These are phyloP conservation scores for Phialophora verrucosa DNA, from an alignment of 2,329 filamentous ascomycete species.

Conservation along the genomic window DNA sequence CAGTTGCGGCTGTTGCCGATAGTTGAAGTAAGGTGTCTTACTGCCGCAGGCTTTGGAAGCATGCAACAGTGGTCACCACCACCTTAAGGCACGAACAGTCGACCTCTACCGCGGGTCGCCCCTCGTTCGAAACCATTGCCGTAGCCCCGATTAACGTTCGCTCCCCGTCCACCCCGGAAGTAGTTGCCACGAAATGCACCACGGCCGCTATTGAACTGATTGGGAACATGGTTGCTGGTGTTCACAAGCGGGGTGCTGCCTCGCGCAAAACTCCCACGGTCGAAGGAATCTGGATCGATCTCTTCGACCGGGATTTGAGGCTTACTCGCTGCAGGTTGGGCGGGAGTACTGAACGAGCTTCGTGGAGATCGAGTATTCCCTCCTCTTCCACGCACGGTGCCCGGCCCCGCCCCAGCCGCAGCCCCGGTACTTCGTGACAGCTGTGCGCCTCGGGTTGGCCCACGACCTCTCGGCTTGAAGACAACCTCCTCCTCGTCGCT, in stretches of 20 bases:
- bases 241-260: slow-evolving; percentile 39
- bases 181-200: slow-evolving; percentile 24
- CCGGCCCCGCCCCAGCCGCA: slow-evolving; percentile 23
- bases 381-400: slow-evolving; percentile 25
- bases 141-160: slow-evolving; percentile 28
- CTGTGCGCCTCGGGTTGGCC: slow-evolving; percentile 26
- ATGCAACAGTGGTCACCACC: slow-evolving; percentile 8
- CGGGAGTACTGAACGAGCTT: slow-evolving; percentile 33
- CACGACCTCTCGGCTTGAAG: slow-evolving; percentile 44
- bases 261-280: slow-evolving; percentile 44
- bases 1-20: slow-evolving; percentile 13
- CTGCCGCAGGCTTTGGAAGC: slow-evolving; percentile 18
- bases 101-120: slow-evolving; percentile 38
- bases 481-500: slow-evolving; percentile 57
- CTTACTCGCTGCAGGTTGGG: slow-evolving; percentile 26
- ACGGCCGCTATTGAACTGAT: slow-evolving; percentile 26
- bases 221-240: slow-evolving; percentile 27
- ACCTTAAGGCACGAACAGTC: slow-evolving; percentile 39
- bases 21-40: slow-evolving; percentile 17
- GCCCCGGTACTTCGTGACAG: slow-evolving; percentile 20
- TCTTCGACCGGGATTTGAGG: slow-evolving; percentile 53
- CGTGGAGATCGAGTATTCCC: slow-evolving; percentile 27
- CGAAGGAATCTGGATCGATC: slow-evolving; percentile 57
- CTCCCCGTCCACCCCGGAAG: slow-evolving; percentile 27
- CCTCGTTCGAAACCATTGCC: slow-evolving; percentile 36